Conservation (phyloP, 495 filamentous ascomycete genomes). For the Podospora sp. region DNA sequence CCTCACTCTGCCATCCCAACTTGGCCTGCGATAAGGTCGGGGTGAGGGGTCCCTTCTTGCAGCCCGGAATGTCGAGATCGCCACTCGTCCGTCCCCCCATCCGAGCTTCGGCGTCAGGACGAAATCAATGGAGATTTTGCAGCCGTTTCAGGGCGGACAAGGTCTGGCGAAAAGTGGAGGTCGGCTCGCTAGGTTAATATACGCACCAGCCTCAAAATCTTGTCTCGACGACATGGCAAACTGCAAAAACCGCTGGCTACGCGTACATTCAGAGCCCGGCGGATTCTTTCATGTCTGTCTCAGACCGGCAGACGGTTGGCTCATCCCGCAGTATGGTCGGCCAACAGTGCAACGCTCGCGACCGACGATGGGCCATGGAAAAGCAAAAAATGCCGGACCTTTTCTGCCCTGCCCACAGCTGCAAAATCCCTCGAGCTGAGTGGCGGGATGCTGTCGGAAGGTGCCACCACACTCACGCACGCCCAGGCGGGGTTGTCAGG, state of each 20-base stretch:
- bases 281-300: background rate
- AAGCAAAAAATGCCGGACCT: background rate
- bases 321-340: background rate
- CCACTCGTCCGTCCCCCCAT: background rate
- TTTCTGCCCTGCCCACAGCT: background rate
- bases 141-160: background rate
- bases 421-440: background rate
- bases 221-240: background rate
- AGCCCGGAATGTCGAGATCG: background rate
- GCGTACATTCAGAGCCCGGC: background rate
- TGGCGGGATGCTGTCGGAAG: background rate
- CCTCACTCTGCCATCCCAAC: too few species aligned
- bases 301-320: background rate
- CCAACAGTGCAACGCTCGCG: background rate
- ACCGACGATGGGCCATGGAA: background rate
- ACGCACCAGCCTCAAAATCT: background rate
- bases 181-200: background rate
- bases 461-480: background rate
- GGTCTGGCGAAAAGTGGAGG: background rate
- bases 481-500: background rate
- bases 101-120: background rate
- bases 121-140: background rate
- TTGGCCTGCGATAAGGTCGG: background rate
- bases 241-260: background rate
- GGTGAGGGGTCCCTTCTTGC: background rate